Conservation (phyloP, 208 protist species). For the Trypanosoma vivax region DNA sequence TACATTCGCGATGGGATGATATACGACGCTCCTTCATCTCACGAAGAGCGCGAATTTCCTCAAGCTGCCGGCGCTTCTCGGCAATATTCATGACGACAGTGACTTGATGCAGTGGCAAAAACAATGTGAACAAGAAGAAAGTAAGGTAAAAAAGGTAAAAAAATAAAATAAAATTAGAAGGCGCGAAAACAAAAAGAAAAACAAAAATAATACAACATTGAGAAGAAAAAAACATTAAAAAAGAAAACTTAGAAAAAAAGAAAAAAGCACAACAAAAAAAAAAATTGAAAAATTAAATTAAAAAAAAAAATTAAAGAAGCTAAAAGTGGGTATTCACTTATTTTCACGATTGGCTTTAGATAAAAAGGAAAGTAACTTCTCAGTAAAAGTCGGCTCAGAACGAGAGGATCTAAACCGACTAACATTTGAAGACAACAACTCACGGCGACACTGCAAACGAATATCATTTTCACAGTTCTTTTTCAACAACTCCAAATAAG, state of each 20-base stretch:
- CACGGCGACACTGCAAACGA: slow-evolving; percentile 1
- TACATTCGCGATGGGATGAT: slow-evolving; percentile 23
- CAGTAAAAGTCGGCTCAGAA: neutral
- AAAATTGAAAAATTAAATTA: neutral
- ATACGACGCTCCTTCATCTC: slow-evolving; percentile 49
- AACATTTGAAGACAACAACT: neutral
- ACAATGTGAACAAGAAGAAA: slow-evolving; percentile 3
- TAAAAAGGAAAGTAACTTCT: neutral
- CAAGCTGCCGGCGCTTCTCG: slow-evolving; percentile 54
- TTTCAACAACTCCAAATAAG: neutral
- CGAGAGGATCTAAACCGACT: neutral
- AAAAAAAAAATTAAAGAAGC: slow-evolving; percentile 6
- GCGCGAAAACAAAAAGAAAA: neutral
- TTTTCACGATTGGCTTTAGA: too few species aligned
- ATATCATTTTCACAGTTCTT: slow-evolving; percentile 6
- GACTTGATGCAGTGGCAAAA: neutral
- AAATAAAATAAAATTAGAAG: neutral
- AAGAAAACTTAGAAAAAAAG: neutral
- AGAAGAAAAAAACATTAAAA: slow-evolving; percentile 6
- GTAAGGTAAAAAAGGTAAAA: slow-evolving; percentile 1
- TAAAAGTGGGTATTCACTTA: neutral
- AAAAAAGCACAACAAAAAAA: neutral
- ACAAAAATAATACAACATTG: neutral
- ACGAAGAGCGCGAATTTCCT: slow-evolving; percentile 47
- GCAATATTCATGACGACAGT: slow-evolving; percentile 41